Evolutionary conservation across 2,329 filamentous ascomycete species (phyloP).

Genomic region (Endocalyx cinctus): DNA sequence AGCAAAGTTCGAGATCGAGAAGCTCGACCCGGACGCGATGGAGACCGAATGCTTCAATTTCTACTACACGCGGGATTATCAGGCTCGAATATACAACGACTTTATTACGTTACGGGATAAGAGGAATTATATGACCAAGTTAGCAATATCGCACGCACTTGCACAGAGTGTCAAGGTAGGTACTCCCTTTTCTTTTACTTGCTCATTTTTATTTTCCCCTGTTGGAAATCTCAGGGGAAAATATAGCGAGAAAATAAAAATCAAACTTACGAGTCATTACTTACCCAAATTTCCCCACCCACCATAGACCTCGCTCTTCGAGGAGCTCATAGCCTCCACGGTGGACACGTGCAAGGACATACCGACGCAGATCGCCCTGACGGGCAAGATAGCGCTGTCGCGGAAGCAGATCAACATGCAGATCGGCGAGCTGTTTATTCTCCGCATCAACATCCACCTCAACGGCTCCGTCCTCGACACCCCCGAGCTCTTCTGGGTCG

Average conservation of each 20-base stretch:
- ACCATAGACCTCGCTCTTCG: slow-evolving; percentile 79
- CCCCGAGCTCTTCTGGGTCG: slow-evolving; percentile 96
- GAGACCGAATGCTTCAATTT: slow-evolving; percentile 98
- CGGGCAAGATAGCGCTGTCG: slow-evolving; percentile 84
- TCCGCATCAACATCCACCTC: slow-evolving; percentile 95
- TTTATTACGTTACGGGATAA: slow-evolving; percentile 95
- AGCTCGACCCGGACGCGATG: slow-evolving; percentile 80
- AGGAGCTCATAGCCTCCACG: slow-evolving; percentile 89
- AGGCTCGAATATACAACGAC: slow-evolving; percentile 98
- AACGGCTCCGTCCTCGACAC: slow-evolving; percentile 96
- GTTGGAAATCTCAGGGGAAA: not conserved
- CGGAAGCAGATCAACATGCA: slow-evolving; percentile 97
- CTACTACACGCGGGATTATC: slow-evolving; percentile 97
- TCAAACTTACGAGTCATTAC: no score
- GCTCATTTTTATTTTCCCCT: not conserved
- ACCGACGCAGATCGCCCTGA: slow-evolving; percentile 85
- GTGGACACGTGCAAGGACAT: slow-evolving; percentile 92
- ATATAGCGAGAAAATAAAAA: no score
- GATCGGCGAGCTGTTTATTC: slow-evolving; percentile 95
- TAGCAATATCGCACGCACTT: slow-evolving; percentile 92
- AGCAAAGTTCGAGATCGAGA: slow-evolving; percentile 88
- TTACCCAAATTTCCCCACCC: slow-evolving; percentile 5
- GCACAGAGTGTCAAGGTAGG: slow-evolving; percentile 87
- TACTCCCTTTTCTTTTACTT: not conserved
- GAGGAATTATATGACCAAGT: slow-evolving; percentile 95